Base-by-base conservation (phyloP, 441 rosid species). In the Corymbia calophylla region DNA sequence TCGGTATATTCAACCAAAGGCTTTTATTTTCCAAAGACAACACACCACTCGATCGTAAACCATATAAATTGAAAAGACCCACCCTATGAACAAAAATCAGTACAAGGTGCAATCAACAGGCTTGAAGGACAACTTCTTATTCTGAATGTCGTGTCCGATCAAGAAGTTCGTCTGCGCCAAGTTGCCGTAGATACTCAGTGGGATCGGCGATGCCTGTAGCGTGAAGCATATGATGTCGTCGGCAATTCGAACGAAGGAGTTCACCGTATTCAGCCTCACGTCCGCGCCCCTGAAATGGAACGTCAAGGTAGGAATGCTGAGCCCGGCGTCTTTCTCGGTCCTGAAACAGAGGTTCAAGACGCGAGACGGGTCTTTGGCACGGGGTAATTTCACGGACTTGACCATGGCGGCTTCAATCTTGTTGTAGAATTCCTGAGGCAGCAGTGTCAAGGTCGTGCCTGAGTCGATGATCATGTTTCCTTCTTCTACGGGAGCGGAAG, bases 401-500 rank as follows among this genome's bases (percentile, higher is more conserved):
- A 62, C 70, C 35, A 62, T 0, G 70, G 19, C 35, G 70, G 35
- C 70, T 62, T 62, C 70, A 62, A 62, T 62, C 70, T 62, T 62
- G 70, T 32, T 29, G 32, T 62, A 62, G 35, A 62, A 62, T 29
- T 62, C 32, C 29, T 62, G 70, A 29, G 70, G 70, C 70, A 62
- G 70, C 70, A 62, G 70, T 2, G 94, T 94, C 31, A 93, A 62
- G 3, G 94, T 93, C 19, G 95, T 92, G 25, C 94, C 96, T 0
- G 96, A 93, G 77, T 95, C 97, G 21, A 93, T 92, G 80, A 94
- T 88, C 15, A 94, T 94, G 91, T 94, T 95, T 6, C 95, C 95
- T 7, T 29, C 32, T 62, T 62, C 70, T n/a, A 29, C 70, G 70
- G 70, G 29, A 62, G 70, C 29, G 70, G 35, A 62, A 62, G 18